A percentile compares a stretch with the other conserved stretches of the same genome.
Conservation (phyloP, 495 filamentous ascomycete genomes). For the Parachaetomium inaequale region DNA sequence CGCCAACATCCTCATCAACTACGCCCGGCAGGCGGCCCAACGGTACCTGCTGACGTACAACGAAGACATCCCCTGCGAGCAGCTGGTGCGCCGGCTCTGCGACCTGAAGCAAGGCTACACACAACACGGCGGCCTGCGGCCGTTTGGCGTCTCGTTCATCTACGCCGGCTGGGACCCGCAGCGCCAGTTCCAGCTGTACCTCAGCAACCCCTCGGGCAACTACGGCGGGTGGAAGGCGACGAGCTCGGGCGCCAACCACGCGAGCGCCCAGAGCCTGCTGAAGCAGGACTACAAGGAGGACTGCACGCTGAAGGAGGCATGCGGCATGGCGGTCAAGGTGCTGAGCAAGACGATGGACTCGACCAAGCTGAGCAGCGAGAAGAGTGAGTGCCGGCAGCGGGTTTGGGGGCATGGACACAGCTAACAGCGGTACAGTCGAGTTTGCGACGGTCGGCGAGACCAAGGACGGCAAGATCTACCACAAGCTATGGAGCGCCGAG, state of each 20-base stretch:
- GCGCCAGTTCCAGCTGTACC: constrained; percentile 96
- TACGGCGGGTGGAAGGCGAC: constrained; percentile 99
- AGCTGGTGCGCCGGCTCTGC: constrained; percentile 93
- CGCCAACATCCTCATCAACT: constrained; percentile 99
- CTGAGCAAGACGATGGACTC: constrained; percentile 99
- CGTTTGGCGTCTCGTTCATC: constrained; percentile 99
- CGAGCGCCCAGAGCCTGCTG: constrained; percentile 91
- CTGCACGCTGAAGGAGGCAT: constrained; percentile 91
- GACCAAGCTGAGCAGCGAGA: constrained; percentile 96
- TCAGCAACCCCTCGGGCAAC: constrained; percentile 99
- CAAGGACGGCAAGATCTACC: constrained; percentile 90
- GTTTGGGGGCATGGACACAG: not conserved
- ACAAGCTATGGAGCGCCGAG: constrained; percentile 94
- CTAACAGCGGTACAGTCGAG: constrained; percentile 62
- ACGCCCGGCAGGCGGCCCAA: constrained; percentile 93
- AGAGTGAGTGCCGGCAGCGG: constrained; percentile 61
- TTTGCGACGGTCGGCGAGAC: constrained; percentile 98
- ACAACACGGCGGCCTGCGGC: constrained; percentile 94
- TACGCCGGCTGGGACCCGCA: constrained; percentile 96
- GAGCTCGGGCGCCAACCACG: constrained; percentile 95
- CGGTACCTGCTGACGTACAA: constrained; percentile 98
- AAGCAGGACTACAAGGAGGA: constrained; percentile 99
- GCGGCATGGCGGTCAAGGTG: constrained; percentile 96
- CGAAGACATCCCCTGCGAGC: constrained; percentile 98
- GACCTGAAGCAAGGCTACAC: constrained; percentile 99